A percentile compares a stretch with the other conserved stretches of the same genome.
Conservation (phyloP, 805 yeast species). For the Myxozyma lipomycoides region DNA sequence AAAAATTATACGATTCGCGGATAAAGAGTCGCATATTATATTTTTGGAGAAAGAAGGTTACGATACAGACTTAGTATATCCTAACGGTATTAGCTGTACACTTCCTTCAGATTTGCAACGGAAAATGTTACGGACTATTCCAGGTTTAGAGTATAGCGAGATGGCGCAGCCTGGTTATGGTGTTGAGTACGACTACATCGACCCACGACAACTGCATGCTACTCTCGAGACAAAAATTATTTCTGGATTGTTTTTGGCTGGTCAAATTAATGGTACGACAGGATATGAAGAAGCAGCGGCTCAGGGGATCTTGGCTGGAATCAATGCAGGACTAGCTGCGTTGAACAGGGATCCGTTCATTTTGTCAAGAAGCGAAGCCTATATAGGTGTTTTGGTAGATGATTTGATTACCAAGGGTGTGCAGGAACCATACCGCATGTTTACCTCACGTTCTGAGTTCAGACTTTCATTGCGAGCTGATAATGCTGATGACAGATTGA, state of each 20-base stretch:
- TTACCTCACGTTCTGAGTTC: constrained; percentile 92
- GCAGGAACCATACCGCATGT: constrained; percentile 96
- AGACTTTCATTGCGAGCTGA: constrained; percentile 87
- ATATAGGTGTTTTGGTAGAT: constrained; percentile 87
- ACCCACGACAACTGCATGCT: constrained; percentile 77
- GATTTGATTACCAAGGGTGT: constrained; percentile 94
- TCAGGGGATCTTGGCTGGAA: constrained; percentile 93
- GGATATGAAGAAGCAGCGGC: constrained; percentile 99
- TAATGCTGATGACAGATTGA: constrained; percentile 85
- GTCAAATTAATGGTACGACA: constrained; percentile 97
- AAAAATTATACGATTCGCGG: constrained; percentile 74
- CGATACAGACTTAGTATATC: constrained; percentile 81
- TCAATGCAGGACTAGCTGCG: constrained; percentile 75
- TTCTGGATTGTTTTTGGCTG: constrained; percentile 80
- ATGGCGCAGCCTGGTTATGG: constrained; percentile 97
- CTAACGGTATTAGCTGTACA: constrained; percentile 93
- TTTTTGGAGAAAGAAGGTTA: constrained; percentile 98
- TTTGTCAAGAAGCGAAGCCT: constrained; percentile 76
- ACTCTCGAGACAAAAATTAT: constrained; percentile 80
- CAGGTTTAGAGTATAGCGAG: constrained; percentile 82
- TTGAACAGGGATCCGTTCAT: constrained; percentile 45
- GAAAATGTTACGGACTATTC: constrained; percentile 66
- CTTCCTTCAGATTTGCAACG: constrained; percentile 93
- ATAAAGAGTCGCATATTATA: constrained; percentile 69
- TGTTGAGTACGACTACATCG: constrained; percentile 96